A percentile compares a stretch with the other conserved stretches of the same genome.
Evolutionary conservation across 352 stramenopile species (phyloP).

Genomic region (Halophytophthora polymorphica): DNA sequence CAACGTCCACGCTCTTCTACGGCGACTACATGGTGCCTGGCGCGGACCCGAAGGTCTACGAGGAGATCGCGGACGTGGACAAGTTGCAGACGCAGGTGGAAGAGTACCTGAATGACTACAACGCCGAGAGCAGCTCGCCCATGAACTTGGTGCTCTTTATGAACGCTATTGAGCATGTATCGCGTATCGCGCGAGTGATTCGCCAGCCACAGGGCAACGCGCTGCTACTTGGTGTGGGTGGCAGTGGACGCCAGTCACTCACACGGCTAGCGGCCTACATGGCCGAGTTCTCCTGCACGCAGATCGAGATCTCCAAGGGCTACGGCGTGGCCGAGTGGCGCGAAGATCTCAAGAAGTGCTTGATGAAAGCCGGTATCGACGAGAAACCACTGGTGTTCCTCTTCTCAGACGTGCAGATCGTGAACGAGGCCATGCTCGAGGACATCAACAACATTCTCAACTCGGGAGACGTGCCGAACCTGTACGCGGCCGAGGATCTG

Average conservation of each 20-base stretch:
- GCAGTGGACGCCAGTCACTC: slow-evolving; percentile 89
- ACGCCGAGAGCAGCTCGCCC: slow-evolving; percentile 78
- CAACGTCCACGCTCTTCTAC: slow-evolving; percentile 70
- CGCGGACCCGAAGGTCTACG: slow-evolving; percentile 89
- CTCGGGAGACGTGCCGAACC: slow-evolving; percentile 92
- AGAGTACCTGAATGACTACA: slow-evolving; percentile 88
- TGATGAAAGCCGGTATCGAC: slow-evolving; percentile 91
- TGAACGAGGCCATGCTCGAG: slow-evolving; percentile 94
- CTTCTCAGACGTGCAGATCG: slow-evolving; percentile 94
- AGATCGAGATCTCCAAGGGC: slow-evolving; percentile 94
- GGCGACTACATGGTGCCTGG: slow-evolving; percentile 93
- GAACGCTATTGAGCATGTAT: slow-evolving; percentile 88
- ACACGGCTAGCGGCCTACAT: slow-evolving; percentile 92
- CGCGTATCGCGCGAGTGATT: slow-evolving; percentile 77
- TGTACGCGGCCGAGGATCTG: slow-evolving; percentile 92
- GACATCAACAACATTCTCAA: slow-evolving; percentile 96
- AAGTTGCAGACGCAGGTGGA: slow-evolving; percentile 78
- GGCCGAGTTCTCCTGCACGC: slow-evolving; percentile 89
- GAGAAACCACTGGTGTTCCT: slow-evolving; percentile 93
- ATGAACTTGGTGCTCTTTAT: slow-evolving; percentile 90
- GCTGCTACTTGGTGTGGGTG: slow-evolving; percentile 91
- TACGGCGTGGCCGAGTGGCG: slow-evolving; percentile 93
- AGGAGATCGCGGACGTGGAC: slow-evolving; percentile 88
- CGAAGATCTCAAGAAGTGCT: slow-evolving; percentile 91
- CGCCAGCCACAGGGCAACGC: slow-evolving; percentile 88